Conservation (phyloP, 176 grass and related monocot species). For the Dendrocalamus sinicus region DNA sequence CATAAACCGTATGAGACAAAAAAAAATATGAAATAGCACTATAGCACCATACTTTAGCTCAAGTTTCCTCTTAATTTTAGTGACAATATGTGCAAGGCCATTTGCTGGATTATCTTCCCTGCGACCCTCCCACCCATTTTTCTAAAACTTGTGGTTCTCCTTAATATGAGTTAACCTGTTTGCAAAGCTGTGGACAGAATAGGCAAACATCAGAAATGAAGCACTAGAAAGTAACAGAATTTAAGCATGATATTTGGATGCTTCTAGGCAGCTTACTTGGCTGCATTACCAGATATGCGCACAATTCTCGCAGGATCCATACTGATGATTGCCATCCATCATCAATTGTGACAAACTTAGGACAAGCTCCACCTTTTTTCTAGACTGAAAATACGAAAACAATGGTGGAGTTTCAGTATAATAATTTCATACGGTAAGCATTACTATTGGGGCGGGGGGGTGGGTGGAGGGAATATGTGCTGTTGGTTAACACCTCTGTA, state of each 20-base stretch:
- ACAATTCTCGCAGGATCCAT: constrained; percentile 67
- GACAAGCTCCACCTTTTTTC: constrained; percentile 61
- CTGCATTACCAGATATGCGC: constrained; percentile 58
- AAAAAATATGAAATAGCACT: background rate
- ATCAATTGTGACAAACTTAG: constrained; percentile 84
- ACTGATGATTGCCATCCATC: constrained; percentile 77
- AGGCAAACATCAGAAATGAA: constrained; percentile 16
- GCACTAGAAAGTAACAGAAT: background rate
- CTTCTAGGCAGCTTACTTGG: constrained; percentile 60
- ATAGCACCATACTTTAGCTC: constrained; percentile 59
- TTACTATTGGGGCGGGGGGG: constrained; percentile 2
- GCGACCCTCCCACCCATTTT: constrained; percentile 62
- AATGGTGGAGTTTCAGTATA: background rate
- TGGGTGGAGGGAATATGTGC: background rate
- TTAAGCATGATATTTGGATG: background rate
- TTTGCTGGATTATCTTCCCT: constrained; percentile 66
- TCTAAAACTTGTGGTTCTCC: constrained; percentile 93
- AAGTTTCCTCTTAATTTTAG: constrained; percentile 72
- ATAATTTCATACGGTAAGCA: background rate
- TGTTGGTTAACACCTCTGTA: constrained; percentile 56
- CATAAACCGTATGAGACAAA: background rate
- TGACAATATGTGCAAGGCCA: constrained; percentile 60
- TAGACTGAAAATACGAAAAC: constrained; percentile 50
- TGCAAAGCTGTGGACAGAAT: constrained; percentile 65
- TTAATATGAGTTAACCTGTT: constrained; percentile 83